phyloP scores from a whole-genome alignment of 2,329 filamentous ascomycete species.

The Rachicladosporium sp. region DNA sequence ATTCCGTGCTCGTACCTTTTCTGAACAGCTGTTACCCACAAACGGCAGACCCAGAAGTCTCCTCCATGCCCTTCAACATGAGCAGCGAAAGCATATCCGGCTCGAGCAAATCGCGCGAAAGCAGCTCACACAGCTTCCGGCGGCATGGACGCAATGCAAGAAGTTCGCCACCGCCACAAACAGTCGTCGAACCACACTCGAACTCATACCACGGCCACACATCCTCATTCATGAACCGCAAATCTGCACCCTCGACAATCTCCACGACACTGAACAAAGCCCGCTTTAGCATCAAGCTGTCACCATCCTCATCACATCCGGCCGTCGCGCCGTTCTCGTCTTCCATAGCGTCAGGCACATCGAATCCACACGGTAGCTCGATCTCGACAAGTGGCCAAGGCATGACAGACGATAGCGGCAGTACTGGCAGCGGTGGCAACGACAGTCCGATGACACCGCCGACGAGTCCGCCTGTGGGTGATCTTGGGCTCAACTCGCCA shows the following conservation, averaged over 20 bases:
- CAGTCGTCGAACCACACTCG: slow-evolving; percentile 16
- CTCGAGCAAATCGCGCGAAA: slow-evolving; percentile 1
- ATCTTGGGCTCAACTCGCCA: slow-evolving; percentile 9
- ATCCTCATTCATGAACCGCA: slow-evolving; percentile 14
- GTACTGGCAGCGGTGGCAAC: slow-evolving; percentile 38
- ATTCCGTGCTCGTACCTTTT: slow-evolving; percentile 87
- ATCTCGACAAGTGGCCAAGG: slow-evolving; percentile 29
- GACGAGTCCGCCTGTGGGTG: slow-evolving; percentile 50
- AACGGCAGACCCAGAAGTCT: slow-evolving; percentile 31
- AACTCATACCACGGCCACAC: slow-evolving; percentile 13
- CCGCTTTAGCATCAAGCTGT: slow-evolving; percentile 22
- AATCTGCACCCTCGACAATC: slow-evolving; percentile 23
- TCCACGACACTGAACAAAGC: slow-evolving; percentile 19
- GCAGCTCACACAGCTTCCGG: slow-evolving; percentile 5
- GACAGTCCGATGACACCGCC: slow-evolving; percentile 60
- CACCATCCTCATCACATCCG: slow-evolving; percentile 21
- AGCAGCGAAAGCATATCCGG: slow-evolving; percentile 17
- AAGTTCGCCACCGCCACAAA: slow-evolving; percentile 20
- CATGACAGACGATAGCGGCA: slow-evolving; percentile 53
- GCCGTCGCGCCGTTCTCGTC: slow-evolving; percentile 6
- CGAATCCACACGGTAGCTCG: slow-evolving; percentile 19
- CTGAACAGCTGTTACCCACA: slow-evolving; percentile 53
- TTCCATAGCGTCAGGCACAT: slow-evolving; percentile 3
- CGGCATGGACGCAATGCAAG: slow-evolving; percentile 16
- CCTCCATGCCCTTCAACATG: slow-evolving; percentile 31